Evolutionary conservation across 495 filamentous ascomycete genomes (phyloP), one percentile per base, ranked within the genome.

Genomic region (Aspergillus kassunensis): DNA sequence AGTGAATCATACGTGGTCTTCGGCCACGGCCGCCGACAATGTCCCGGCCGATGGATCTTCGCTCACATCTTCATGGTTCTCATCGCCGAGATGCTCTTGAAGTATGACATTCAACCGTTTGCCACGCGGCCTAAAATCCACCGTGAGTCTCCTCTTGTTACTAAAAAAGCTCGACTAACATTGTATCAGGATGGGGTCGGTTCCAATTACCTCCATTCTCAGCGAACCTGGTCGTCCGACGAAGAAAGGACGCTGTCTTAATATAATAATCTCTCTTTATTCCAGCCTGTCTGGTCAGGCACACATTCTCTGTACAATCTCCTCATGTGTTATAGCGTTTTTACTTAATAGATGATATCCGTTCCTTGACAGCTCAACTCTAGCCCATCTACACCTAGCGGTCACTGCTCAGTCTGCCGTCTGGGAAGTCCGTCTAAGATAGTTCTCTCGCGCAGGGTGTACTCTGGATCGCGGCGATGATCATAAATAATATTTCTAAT

Each of bases 1-100:
- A 54, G 43, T 27, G 51, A 54, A 6, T 33, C 42, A 6, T 54
- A 54, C 20, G 51, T 54, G 11, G 51, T 54, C 13, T 54, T 54
- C 19, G 51, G 51, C 16, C 51, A 54, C 21, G 51, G 51, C 27
- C 51, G 51, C 24, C 44, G 51, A 0, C 51, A 54, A 25, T 54
- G 51, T 20, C 51, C 51, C n/a, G 51, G 51, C 20, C 51, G 51
- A n/a, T 54, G 51, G 51, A 54, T 54, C 35, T 54, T 54, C 44
- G 43, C 51, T 12, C 51, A 54, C 36, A 48, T 48, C 1, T 48
- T 54, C 44, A 54, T 48, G 23, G 43, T 48, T 4, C 23, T 47
- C 1, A 27, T 54, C 4, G 51, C 51, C 5, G 51, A 54, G 36
- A 54, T 54, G 51, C 35, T 54, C 2, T 15, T 54, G 24, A 54